Percentiles rank a stretch among this genome's conserved stretches.
phyloP scores from a whole-genome alignment of 495 filamentous ascomycete species.

The Terfezia claveryi region DNA sequence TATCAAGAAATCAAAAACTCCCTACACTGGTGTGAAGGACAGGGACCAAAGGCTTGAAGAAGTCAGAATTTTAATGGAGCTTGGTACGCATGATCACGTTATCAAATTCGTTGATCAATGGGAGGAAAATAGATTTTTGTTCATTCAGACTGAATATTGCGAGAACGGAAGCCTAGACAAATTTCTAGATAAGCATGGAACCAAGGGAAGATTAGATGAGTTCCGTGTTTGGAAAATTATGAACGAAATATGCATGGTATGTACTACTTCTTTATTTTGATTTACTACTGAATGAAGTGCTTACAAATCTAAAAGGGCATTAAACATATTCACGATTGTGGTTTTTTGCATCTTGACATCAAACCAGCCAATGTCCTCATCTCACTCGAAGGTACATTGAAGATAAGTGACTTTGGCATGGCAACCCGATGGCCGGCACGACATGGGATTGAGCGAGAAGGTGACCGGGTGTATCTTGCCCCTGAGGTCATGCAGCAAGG shows the following conservation, averaged over 20 bases:
- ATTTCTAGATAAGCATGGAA: conserved; percentile 56
- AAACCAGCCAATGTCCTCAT: conserved; percentile 92
- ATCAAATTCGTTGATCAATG: conserved; percentile 61
- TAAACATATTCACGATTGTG: conserved; percentile 64
- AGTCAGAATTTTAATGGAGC: conserved; percentile 46
- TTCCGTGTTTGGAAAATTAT: conserved; percentile 97
- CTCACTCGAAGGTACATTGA: conserved; percentile 71
- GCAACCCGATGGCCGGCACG: conserved; percentile 59
- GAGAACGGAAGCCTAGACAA: conserved; percentile 73
- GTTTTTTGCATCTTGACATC: conserved; percentile 80
- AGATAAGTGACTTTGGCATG: conserved; percentile 93
- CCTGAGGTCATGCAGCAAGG: conserved; percentile 62
- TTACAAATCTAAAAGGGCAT: conserved; percentile 37
- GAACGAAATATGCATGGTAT: conserved; percentile 56
- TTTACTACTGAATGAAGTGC: background rate
- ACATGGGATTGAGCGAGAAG: conserved; percentile 63
- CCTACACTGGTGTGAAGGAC: conserved; percentile 49
- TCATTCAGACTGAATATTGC: conserved; percentile 93
- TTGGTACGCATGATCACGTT: conserved; percentile 59
- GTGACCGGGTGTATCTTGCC: conserved; percentile 86
- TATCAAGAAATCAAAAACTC: conserved; percentile 78
- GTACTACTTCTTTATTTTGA: conserved; percentile 12
- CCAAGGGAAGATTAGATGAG: conserved; percentile 73
- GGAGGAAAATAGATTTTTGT: conserved; percentile 55
- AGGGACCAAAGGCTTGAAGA: conserved; percentile 60